Percentiles rank a stretch among this genome's conserved stretches.
Conservation (phyloP, 2,329 filamentous ascomycete genomes). For the Penicillium sp. region DNA sequence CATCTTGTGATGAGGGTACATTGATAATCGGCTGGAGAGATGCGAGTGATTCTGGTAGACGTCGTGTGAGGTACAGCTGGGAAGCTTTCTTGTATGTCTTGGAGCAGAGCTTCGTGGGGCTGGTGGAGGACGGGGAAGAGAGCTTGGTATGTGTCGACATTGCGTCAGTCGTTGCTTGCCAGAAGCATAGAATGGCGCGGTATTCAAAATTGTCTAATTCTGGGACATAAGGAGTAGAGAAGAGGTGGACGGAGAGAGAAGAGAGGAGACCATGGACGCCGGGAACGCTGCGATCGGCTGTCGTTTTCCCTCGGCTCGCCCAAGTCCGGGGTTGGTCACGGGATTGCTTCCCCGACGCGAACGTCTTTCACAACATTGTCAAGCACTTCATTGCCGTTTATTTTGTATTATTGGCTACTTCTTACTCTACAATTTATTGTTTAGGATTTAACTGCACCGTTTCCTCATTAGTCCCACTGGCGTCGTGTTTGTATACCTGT, state of each 20-base stretch:
- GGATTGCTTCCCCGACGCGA: conserved; percentile 17
- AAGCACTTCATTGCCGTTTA: no score
- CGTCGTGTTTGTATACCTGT: no score
- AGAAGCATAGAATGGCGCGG: background rate
- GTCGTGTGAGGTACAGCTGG: conserved; percentile 90
- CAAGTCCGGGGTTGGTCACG: conserved; percentile 37
- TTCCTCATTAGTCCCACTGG: no score
- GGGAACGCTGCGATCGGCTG: conserved; percentile 23
- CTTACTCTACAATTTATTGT: no score
- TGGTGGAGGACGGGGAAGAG: conserved; percentile 67
- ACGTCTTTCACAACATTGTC: background rate
- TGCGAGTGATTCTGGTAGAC: conserved; percentile 82
- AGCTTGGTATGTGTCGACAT: conserved; percentile 53
- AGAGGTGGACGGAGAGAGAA: background rate
- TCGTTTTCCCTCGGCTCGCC: conserved; percentile 37
- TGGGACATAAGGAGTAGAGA: conserved; percentile 1
- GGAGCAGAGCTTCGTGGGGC: conserved; percentile 64
- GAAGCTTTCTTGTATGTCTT: conserved; percentile 93
- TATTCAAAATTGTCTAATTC: background rate
- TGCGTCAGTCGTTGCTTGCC: conserved; percentile 31
- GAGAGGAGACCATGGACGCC: conserved; percentile 4
- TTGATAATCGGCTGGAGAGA: conserved; percentile 80
- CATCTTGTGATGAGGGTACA: conserved; percentile 44
- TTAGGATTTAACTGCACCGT: no score
- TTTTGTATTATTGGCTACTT: no score